Conservation (phyloP, 352 stramenopile genomes). For the Nothophytophthora sp. region DNA sequence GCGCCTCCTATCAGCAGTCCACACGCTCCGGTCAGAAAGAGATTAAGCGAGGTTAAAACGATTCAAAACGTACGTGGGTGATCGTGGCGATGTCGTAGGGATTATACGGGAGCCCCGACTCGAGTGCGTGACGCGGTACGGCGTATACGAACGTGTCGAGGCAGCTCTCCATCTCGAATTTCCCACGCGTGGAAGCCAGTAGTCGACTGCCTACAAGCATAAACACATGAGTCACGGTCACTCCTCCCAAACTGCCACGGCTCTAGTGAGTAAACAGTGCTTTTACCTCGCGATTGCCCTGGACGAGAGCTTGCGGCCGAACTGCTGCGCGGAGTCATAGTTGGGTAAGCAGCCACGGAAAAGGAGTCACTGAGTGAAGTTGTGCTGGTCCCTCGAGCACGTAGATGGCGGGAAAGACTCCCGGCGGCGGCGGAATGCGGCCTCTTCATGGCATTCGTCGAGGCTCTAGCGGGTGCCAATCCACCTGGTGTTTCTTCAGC, state of each 20-base stretch:
- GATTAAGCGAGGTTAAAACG: no score
- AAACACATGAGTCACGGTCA: not conserved
- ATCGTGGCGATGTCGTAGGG: conserved; percentile 70
- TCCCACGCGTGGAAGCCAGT: conserved; percentile 17
- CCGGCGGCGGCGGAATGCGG: conserved; percentile 25
- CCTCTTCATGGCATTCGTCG: conserved; percentile 15
- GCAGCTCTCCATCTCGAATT: no score
- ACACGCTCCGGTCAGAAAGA: no score
- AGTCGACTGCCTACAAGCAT: conserved; percentile 11
- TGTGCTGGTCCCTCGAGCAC: conserved; percentile 14
- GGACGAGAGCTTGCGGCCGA: conserved; percentile 8
- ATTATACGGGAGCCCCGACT: conserved; percentile 49
- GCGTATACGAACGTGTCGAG: conserved; percentile 73
- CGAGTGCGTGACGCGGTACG: conserved; percentile 55
- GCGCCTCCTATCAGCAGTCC: no score
- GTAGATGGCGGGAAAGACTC: conserved; percentile 7
- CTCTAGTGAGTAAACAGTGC: no score
- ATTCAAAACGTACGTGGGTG: conserved; percentile 54
- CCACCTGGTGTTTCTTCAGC: not conserved
- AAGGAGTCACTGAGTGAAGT: conserved; percentile 14
- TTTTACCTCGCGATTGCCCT: conserved; percentile 18
- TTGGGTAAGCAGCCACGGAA: conserved; percentile 8
- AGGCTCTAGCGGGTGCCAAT: not conserved
- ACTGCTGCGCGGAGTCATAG: conserved; percentile 8
- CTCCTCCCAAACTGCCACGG: not conserved